Evolutionary conservation across 805 yeast species (phyloP), one percentile per base, ranked within the genome.

Genomic region (Suhomyces faveliae): DNA sequence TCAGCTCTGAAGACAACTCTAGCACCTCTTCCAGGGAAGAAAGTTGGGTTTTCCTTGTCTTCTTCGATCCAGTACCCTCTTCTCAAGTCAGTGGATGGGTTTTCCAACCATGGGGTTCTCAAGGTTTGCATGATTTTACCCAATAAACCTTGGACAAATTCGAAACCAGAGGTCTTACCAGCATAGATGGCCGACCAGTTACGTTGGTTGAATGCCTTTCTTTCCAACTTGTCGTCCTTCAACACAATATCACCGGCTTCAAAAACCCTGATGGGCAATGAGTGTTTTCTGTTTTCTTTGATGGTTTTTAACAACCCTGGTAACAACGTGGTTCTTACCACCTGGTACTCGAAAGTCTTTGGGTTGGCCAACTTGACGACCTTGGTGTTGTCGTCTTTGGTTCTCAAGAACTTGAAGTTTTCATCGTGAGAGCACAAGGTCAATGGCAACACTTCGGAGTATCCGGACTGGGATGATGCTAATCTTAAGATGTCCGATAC

Each of bases 1-100:
- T 71, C 77, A 48, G 77, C 71, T 76, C 95, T 83, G 72, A 83
- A 87, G 71, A 78, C 80, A 53, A 94, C 78, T 62, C 81, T 84
- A 45, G 99, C 99, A 52, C 97, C 97, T 76, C 99, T 86, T 37
- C 98, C 99, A 35, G 97, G 96, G 87, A 94, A 94, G 72, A 78
- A 92, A 51, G 91, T 86, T 43, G 83, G 77, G 63, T 83, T 78
- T 22, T 77, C 74, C 45, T 68, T 70, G 61, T 84, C 88, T 64
- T 85, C 84, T 67, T 83, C 87, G 49, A 87, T 85, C 94, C 94
- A 87, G 71, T 82, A 87, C 46, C 97, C 97, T 73, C 94, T 87
- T 38, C 61, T 56, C 51, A 73, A 78, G 35, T 73, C 68, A 33
- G 77, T 63, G 33, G 63, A 65, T 12, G 82, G 78, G 52, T 79